Base-by-base conservation (phyloP, 2,329 filamentous ascomycete species). In the Dothistroma pini region DNA sequence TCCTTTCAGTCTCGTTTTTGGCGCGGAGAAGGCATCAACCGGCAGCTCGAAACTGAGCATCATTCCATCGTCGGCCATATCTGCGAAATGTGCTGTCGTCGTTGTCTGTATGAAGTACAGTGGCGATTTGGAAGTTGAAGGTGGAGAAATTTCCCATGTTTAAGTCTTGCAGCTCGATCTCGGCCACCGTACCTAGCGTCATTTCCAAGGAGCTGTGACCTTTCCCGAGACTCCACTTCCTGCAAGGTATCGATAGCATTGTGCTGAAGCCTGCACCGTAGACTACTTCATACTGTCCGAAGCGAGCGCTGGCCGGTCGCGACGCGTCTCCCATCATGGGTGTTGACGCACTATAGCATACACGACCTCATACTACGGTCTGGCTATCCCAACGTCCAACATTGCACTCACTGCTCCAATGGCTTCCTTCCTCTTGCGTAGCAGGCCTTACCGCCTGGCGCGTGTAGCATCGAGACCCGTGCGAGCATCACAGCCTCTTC, bases 11-110 rank as follows among this genome's bases (percentile, higher is more conserved):
- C 25, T 32, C 68, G 82, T 81, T 82, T 83, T 80, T 12, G 89
- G 83, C 67, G 82, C 80, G 82, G 84, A 80, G 19, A 89, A 84
- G 19, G 80, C 83, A 63, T 90, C 86, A 31, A 85, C 84, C 2
- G 71, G 69, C 60, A 96, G 80, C 69, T 91, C 87, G 74, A 97
- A 97, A 71, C 97, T 97, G 73, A 97, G 81, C 60, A 97, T 84
- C 86, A 99, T 89, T 68, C 92, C 92, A 86, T 96, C 90, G 80
- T 97, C 93, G 56, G 90, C 90, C 93, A 97, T 97, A 25, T 41
- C 22, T 25, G n/a, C 32, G 10, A 12, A 29, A 11, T 47, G 25
- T 51, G 38, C 41, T 52, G 16, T 56, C 7, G 41, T 48, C 48
- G 51, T 25, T 56, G 21, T 32, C 31, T 53, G 32, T 25, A 21